These are phyloP conservation scores for Scedosporium minutisporum DNA, from an alignment of 2,329 filamentous ascomycete genomes.

Conservation along the genomic window DNA sequence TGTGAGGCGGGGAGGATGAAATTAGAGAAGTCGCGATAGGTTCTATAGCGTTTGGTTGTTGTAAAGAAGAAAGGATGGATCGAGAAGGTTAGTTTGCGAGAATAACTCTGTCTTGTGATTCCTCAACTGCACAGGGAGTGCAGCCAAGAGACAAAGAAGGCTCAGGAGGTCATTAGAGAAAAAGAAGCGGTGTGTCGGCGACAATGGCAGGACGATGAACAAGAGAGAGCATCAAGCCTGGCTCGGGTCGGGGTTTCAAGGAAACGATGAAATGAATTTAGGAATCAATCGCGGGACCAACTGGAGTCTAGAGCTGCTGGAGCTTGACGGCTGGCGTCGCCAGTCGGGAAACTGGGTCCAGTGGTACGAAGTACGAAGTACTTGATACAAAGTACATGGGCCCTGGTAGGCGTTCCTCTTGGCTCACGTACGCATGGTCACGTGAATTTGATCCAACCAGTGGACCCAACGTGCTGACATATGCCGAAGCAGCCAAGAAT, in stretches of 20 bases:
- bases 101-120: not conserved
- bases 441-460: too few species aligned
- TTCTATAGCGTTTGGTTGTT: not conserved
- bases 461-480: not conserved
- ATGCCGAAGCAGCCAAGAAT: too few species aligned
- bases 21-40: not conserved
- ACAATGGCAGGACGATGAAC: not conserved
- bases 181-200: not conserved
- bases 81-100: not conserved
- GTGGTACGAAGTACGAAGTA: not conserved
- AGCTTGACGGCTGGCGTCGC: not conserved
- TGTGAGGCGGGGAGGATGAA: not conserved
- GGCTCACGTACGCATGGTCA: too few species aligned
- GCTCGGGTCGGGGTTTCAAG: not conserved
- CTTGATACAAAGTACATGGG: not conserved
- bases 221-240: not conserved
- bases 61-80: not conserved
- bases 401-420: not conserved
- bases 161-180: not conserved
- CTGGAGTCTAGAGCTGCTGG: not conserved
- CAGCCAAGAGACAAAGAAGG: not conserved
- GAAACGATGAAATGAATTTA: conserved; percentile 1
- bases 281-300: not conserved
- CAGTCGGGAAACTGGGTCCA: not conserved
- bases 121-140: not conserved